A percentile compares a stretch with the other conserved stretches of the same genome.
phyloP scores from a whole-genome alignment of 139 green algal genomes.

The Tetradesmus obliquus region DNA sequence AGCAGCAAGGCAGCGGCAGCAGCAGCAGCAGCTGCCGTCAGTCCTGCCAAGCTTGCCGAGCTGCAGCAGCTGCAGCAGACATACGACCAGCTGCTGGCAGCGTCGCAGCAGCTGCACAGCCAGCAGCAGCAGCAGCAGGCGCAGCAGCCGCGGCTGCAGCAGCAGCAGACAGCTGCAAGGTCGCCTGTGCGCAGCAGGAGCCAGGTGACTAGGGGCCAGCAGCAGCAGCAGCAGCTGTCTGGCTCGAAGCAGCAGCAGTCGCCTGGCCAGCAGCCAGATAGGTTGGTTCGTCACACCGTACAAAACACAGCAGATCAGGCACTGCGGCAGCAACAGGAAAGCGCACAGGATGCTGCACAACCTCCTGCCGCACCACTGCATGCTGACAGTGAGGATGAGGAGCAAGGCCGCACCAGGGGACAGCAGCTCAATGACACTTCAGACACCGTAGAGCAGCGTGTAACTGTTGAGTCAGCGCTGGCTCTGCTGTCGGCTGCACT shows the following conservation, averaged over 20 bases:
- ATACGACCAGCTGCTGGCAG: conserved; percentile 23
- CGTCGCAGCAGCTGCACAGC: conserved; percentile 6
- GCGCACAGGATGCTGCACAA: background rate
- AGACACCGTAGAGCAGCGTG: background rate
- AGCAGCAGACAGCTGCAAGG: background rate
- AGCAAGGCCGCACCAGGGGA: background rate
- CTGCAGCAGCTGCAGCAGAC: conserved; percentile 5
- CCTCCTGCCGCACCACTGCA: background rate
- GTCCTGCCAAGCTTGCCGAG: background rate
- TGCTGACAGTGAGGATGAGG: background rate
- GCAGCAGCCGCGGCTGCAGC: background rate
- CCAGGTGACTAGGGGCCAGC: background rate
- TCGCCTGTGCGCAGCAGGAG: background rate
- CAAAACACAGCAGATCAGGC: background rate
- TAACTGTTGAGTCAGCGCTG: background rate
- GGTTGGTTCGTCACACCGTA: background rate
- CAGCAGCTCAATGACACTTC: background rate
- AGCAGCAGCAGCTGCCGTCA: background rate
- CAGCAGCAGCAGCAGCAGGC: conserved; percentile 14
- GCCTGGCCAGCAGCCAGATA: background rate
- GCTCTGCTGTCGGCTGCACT: background rate
- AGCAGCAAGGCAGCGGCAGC: background rate
- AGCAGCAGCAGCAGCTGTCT: conserved; percentile 4
- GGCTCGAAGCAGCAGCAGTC: background rate
- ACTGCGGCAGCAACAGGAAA: background rate